phyloP scores from a whole-genome alignment of 2,329 filamentous ascomycete genomes.

The Aspergillus ibericus region DNA sequence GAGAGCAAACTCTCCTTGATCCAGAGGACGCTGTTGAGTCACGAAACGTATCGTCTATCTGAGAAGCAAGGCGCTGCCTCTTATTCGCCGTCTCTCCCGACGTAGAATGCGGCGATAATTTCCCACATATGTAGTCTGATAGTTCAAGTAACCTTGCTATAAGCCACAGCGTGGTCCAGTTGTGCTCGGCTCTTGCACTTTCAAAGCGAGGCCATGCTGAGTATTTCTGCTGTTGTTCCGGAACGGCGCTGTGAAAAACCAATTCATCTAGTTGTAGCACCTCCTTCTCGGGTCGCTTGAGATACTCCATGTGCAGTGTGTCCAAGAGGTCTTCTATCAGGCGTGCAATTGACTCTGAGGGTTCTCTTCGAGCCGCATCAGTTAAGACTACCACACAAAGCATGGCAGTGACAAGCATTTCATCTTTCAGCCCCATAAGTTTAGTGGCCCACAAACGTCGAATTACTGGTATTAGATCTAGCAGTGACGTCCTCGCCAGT shows the following conservation, averaged over 20 bases:
- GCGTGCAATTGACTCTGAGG: slow-evolving; percentile 39
- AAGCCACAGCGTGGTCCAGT: slow-evolving; percentile 42
- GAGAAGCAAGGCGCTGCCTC: slow-evolving; percentile 38
- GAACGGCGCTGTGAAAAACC: slow-evolving; percentile 48
- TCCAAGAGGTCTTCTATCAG: slow-evolving; percentile 67
- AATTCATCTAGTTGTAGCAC: slow-evolving; percentile 78
- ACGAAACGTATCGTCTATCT: slow-evolving; percentile 36
- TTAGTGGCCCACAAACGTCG: slow-evolving; percentile 76
- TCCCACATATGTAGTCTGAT: slow-evolving; percentile 30
- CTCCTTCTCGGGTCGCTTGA: slow-evolving; percentile 66
- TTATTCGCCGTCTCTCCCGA: slow-evolving; percentile 29
- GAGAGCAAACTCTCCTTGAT: slow-evolving; percentile 47
- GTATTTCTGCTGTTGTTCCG: slow-evolving; percentile 36
- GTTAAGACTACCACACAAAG: slow-evolving; percentile 62
- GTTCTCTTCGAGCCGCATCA: slow-evolving; percentile 38
- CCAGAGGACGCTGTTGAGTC: slow-evolving; percentile 40
- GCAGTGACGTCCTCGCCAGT: slow-evolving; percentile 61
- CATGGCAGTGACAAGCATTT: slow-evolving; percentile 72
- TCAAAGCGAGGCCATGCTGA: slow-evolving; percentile 40
- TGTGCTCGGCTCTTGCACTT: slow-evolving; percentile 37
- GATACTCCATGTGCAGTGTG: slow-evolving; percentile 75
- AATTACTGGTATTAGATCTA: slow-evolving; percentile 68
- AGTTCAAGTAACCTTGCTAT: slow-evolving; percentile 43
- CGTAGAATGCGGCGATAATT: slow-evolving; percentile 7
- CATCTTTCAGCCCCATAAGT: slow-evolving; percentile 66